Conservation (phyloP, 2,329 filamentous ascomycete genomes). For the Mollisia scopiformis region DNA sequence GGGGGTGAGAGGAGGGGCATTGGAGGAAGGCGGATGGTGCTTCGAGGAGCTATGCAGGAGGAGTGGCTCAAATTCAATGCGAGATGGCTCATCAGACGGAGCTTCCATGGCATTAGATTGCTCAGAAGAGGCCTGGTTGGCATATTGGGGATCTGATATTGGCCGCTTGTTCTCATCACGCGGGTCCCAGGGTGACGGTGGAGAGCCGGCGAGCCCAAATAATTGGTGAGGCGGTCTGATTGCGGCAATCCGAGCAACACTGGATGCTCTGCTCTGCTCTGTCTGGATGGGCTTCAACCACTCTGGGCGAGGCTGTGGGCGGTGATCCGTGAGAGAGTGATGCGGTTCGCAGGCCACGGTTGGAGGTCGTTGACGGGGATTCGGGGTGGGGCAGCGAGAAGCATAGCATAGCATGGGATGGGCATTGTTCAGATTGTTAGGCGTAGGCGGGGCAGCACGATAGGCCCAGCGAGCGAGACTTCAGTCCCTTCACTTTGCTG, state of each 20-base stretch:
- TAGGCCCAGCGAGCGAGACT: no score
- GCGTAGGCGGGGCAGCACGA: no score
- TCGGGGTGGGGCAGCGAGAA: not conserved
- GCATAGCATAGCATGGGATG: no score
- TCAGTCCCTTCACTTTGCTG: no score
- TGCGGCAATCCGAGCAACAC: not conserved
- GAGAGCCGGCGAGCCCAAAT: no score
- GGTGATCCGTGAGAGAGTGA: not conserved
- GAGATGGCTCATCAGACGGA: slow-evolving; percentile 4
- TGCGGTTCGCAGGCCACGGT: not conserved
- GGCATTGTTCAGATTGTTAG: no score
- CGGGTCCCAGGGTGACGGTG: not conserved
- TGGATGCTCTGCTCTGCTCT: no score
- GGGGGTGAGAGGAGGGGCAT: no score
- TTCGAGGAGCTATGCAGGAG: slow-evolving; percentile 20
- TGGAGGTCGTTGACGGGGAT: not conserved
- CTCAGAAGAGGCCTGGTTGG: slow-evolving; percentile 17
- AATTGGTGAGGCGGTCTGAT: not conserved
- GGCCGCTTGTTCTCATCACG: slow-evolving; percentile 10
- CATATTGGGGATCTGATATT: slow-evolving; percentile 13
- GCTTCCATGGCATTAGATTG: slow-evolving; percentile 16
- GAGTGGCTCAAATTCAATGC: slow-evolving; percentile 28
- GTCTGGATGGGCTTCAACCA: no score
- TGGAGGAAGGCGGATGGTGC: no score
- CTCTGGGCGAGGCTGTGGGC: not conserved